phyloP scores from a whole-genome alignment of 139 green algal genomes.

The Asterochloris sp. region DNA sequence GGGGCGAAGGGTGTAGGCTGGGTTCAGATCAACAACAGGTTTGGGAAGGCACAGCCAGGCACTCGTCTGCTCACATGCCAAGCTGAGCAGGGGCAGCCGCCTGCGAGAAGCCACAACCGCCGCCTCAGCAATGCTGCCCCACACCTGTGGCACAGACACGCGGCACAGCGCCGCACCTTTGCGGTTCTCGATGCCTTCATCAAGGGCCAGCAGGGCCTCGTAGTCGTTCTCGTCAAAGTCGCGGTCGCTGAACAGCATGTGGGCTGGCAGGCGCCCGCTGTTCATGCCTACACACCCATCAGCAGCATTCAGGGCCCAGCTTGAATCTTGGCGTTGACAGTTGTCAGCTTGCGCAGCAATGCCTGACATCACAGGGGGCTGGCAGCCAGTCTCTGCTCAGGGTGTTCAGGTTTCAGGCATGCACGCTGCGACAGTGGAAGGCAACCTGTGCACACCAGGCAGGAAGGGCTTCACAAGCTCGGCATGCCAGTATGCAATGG shows the following conservation, averaged over 20 bases:
- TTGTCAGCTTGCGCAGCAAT: too few species aligned
- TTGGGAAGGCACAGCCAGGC: not conserved
- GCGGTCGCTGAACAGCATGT: slow-evolving; percentile 32
- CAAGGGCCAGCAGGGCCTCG: slow-evolving; percentile 36
- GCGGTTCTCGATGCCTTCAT: slow-evolving; percentile 28
- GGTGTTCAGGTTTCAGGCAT: too few species aligned
- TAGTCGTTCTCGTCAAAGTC: slow-evolving; percentile 40
- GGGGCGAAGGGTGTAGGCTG: not conserved
- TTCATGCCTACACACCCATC: not conserved
- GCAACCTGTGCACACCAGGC: too few species aligned
- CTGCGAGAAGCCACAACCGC: not conserved
- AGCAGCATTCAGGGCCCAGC: too few species aligned
- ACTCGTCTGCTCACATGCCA: not conserved
- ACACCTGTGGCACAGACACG: not conserved
- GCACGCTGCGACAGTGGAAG: too few species aligned
- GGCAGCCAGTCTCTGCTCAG: too few species aligned
- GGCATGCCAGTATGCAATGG: too few species aligned
- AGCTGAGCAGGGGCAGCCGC: not conserved
- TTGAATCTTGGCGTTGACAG: too few species aligned
- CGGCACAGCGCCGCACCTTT: slow-evolving; percentile 11
- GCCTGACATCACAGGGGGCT: too few species aligned
- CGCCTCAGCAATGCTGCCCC: too few species aligned
- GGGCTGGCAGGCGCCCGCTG: slow-evolving; percentile 19
- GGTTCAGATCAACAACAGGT: not conserved
- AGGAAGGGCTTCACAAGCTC: too few species aligned